Evolutionary conservation across 2,329 filamentous ascomycete genomes (phyloP), one percentile per base, ranked within the genome.

Genomic region (Dactylellina cionopaga): DNA sequence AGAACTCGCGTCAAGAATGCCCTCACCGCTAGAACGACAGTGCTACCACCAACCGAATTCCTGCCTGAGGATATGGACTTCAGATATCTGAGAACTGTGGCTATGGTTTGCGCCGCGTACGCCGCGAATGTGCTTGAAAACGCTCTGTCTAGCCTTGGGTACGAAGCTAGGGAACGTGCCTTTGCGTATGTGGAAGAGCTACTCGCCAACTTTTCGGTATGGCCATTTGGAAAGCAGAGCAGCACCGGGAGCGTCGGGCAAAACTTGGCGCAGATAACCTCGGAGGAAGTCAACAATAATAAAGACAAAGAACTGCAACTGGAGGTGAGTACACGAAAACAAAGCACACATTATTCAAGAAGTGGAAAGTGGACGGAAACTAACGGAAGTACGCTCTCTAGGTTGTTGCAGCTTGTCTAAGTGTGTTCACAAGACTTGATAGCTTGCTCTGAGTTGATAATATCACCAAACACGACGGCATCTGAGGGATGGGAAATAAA

Each of bases 101-200:
- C 91, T 77, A 96, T 99, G 93, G 92, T 99, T 59, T 99, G 95
- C 83, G 95, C 94, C 55, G 94, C 95, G 46, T 98, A 99, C 81
- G 95, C 95, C 46, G 95, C 95, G 74, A 99, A 99, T 79, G 95
- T 99, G 25, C 86, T 99, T 68, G 95, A 99, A 83, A 99, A 99
- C 79, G 95, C 94, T n/a, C 84, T 99, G 78, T 92, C 91, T 64
- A 96, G 91, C 11, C 87, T 99, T 75, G 92, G 93, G 76, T 95
- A 98, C 80, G 95, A 99, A 83, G 89, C 94, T 63, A 86, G 95
- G 77, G 95, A 99, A 82, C 86, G 94, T 76, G 94, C 95, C 3
- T 99, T 98, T 81, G 92, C 92, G 39, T 94, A 98, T 83, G 96
- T 96, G 15, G 95, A 99, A 80, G 95, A 98, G 82, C 83, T 99